phyloP scores from a whole-genome alignment of 2,329 filamentous ascomycete genomes.

The Dothistroma pini region DNA sequence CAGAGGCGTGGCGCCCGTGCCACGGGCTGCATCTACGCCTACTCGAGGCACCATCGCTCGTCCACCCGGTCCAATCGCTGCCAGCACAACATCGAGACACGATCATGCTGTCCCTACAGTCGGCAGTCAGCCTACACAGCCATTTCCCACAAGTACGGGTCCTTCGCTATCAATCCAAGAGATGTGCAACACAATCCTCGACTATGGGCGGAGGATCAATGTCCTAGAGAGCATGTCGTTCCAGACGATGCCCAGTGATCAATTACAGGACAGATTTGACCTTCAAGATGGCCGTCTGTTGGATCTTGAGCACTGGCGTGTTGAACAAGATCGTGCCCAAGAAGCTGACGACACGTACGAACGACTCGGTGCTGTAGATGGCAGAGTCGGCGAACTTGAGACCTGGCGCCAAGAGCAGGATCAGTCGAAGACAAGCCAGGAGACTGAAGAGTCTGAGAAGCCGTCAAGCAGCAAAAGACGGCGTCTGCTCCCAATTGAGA shows the following conservation, averaged over 20 bases:
- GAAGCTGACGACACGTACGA: conserved; percentile 40
- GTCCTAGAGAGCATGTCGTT: conserved; percentile 68
- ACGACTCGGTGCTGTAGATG: conserved; percentile 44
- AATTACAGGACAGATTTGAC: conserved; percentile 66
- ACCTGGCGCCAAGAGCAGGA: conserved; percentile 36
- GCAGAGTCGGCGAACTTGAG: conserved; percentile 65
- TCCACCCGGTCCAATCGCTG: neutral
- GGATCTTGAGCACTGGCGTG: conserved; percentile 59
- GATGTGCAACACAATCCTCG: conserved; percentile 48
- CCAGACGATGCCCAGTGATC: conserved; percentile 62
- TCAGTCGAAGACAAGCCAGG: conserved; percentile 25
- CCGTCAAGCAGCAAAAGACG: conserved; percentile 33
- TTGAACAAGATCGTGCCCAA: conserved; percentile 26
- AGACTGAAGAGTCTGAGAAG: conserved; percentile 28
- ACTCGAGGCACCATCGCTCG: neutral
- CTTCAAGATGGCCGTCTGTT: conserved; percentile 62
- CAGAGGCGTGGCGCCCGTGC: conserved; percentile 5
- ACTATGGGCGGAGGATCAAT: conserved; percentile 59
- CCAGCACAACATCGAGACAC: conserved; percentile 8
- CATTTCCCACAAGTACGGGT: conserved; percentile 11
- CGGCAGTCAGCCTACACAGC: conserved; percentile 5
- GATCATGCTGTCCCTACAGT: conserved; percentile 4
- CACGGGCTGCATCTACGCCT: neutral
- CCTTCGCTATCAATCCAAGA: conserved; percentile 40
- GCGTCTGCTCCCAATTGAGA: conserved; percentile 31